Conservation (phyloP, 176 grass and related monocot species). For the Carex pumila region DNA sequence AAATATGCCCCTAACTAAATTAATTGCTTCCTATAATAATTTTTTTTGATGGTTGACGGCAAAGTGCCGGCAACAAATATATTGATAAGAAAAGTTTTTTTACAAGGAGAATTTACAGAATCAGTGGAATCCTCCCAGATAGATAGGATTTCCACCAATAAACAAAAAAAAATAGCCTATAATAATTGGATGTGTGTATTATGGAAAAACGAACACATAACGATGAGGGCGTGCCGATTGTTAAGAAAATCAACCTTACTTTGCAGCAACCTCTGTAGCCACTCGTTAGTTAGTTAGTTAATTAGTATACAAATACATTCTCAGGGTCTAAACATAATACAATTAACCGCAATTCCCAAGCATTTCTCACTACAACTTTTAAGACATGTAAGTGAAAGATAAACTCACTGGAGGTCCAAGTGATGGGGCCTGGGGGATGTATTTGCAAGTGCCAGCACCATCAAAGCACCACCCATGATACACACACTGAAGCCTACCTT, state of each 20-base stretch:
- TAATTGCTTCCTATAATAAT: background rate
- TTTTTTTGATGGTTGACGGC: too few relatives aligned
- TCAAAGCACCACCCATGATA: conserved; percentile 99
- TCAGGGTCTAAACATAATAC: background rate
- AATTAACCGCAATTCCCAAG: background rate
- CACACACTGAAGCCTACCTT: conserved; percentile 79
- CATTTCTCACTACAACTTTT: background rate
- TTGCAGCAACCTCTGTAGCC: background rate
- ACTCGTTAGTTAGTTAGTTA: background rate
- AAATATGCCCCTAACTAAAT: background rate
- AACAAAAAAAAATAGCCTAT: too few relatives aligned
- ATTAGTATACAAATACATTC: background rate
- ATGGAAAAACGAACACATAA: background rate
- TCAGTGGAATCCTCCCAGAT: too few relatives aligned
- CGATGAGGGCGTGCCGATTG: background rate
- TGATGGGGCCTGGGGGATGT: conserved; percentile 76
- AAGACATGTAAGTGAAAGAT: background rate
- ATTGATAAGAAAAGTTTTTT: too few relatives aligned
- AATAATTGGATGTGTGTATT: background rate
- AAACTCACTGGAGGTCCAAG: conserved; percentile 45
- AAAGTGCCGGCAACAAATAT: too few relatives aligned
- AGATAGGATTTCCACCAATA: too few relatives aligned
- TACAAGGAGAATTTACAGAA: too few relatives aligned
- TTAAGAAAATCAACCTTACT: too few relatives aligned
- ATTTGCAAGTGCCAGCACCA: conserved; percentile 65